These are phyloP conservation scores for Vinca major DNA, from an alignment of 305 asterid species.

Conservation along the genomic window DNA sequence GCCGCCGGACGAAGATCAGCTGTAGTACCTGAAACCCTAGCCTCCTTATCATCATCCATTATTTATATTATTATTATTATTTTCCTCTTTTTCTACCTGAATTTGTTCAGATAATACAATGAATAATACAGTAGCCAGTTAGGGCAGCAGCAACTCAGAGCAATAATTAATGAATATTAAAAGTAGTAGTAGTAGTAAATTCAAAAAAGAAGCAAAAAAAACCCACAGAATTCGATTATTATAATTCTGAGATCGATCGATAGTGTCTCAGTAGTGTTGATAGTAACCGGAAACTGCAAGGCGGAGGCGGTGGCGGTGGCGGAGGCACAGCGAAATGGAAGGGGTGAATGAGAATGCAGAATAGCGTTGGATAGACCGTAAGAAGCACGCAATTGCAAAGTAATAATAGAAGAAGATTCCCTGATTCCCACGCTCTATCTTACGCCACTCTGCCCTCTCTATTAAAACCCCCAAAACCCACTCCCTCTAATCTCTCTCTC, in stretches of 20 bases:
- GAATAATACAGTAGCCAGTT: neutral
- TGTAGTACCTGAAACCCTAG: constrained; percentile 32
- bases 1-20: constrained; percentile 21
- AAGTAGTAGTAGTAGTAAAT: neutral
- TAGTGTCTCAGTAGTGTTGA: neutral
- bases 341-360: constrained; percentile 20
- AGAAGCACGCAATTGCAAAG: constrained; percentile 24
- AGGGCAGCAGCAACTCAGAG: neutral
- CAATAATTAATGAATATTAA: neutral
- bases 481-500: neutral
- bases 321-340: neutral
- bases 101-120: neutral
- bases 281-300: neutral
- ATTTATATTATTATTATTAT: no score
- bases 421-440: constrained; percentile 30
- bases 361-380: constrained; percentile 38
- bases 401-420: constrained; percentile 13
- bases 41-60: constrained; percentile 49
- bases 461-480: constrained; percentile 6
- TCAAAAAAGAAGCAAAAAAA: neutral
- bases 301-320: constrained; percentile 4
- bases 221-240: neutral
- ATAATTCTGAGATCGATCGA: neutral
- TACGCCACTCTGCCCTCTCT: constrained; percentile 30
- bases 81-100: neutral